These are phyloP conservation scores for Fusarium dlaminii DNA, from an alignment of 2,329 filamentous ascomycete genomes.

Conservation along the genomic window DNA sequence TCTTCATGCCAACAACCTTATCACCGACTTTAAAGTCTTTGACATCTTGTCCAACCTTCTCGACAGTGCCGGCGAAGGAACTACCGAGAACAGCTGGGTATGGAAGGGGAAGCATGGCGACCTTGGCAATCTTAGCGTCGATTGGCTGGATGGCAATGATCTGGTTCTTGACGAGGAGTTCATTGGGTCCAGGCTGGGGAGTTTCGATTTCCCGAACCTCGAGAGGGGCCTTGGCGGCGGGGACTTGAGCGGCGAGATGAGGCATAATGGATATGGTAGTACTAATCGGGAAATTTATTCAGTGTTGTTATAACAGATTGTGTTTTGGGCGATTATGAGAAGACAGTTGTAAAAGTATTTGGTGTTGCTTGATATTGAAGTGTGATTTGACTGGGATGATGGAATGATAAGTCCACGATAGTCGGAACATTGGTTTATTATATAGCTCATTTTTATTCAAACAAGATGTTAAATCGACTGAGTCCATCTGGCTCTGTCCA, in stretches of 20 bases:
- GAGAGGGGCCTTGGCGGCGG: conserved; percentile 24
- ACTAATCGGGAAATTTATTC: rapidly evolving
- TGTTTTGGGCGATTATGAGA: rapidly evolving
- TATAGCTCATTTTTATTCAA: not conserved
- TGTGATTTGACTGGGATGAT: rapidly evolving
- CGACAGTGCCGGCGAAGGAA: conserved; percentile 30
- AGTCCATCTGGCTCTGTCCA: not conserved
- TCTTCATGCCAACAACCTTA: conserved; percentile 29
- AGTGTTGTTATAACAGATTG: rapidly evolving
- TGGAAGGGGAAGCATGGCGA: conserved; percentile 27
- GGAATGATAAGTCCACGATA: rapidly evolving
- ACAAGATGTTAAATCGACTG: rapidly evolving
- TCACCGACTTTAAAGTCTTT: conserved; percentile 22
- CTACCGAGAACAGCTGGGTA: conserved; percentile 29
- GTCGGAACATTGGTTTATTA: not conserved
- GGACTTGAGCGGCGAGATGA: conserved; percentile 28
- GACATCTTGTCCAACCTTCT: conserved; percentile 7
- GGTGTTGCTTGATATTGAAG: not conserved
- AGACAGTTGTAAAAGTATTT: rapidly evolving
- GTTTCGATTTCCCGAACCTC: conserved; percentile 24
- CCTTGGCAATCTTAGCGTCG: conserved; percentile 33
- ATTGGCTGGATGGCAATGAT: conserved; percentile 31
- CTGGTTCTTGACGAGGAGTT: conserved; percentile 32
- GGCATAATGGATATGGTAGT: not conserved
- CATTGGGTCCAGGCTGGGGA: conserved; percentile 25